These are phyloP conservation scores for Cerrena zonata DNA, from an alignment of 1,284 basidiomycete species.

Conservation along the genomic window DNA sequence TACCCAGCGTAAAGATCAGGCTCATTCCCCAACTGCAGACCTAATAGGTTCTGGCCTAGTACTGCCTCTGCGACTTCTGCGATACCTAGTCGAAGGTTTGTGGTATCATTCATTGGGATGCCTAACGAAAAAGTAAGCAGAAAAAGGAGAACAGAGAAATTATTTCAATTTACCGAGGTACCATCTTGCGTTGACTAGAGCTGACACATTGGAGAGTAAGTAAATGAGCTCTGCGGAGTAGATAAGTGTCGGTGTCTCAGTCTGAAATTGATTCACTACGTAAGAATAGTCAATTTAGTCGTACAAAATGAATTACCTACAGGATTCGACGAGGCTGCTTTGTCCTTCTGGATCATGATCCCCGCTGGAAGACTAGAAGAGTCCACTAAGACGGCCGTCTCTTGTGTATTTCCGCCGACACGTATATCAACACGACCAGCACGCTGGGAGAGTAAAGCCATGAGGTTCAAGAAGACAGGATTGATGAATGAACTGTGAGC, in stretches of 20 bases:
- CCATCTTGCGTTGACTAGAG: slow-evolving; percentile 36
- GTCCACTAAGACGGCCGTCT: slow-evolving; percentile 45
- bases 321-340: slow-evolving; percentile 43
- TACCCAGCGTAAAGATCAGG: slow-evolving; percentile 51
- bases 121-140: slow-evolving; percentile 12
- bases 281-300: too few species aligned
- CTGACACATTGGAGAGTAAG: slow-evolving; percentile 36
- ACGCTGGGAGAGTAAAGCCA: slow-evolving; percentile 53
- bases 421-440: slow-evolving; percentile 53
- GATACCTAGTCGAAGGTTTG: slow-evolving; percentile 47
- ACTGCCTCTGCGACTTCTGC: slow-evolving; percentile 42
- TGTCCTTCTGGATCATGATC: slow-evolving; percentile 49
- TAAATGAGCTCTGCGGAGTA: slow-evolving; percentile 38
- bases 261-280: too few species aligned
- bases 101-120: slow-evolving; percentile 46
- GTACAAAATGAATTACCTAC: slow-evolving; percentile 44
- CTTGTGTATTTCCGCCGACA: slow-evolving; percentile 70
- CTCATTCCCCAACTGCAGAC: slow-evolving; percentile 60
- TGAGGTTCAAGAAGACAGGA: slow-evolving; percentile 63
- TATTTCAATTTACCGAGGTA: slow-evolving; percentile 29
- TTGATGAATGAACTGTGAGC: slow-evolving; percentile 38
- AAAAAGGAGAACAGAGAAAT: too few species aligned
- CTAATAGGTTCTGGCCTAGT: slow-evolving; percentile 53
- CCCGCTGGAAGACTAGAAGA: slow-evolving; percentile 39
- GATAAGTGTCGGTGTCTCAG: slow-evolving; percentile 36